Conservation (phyloP, 1,284 basidiomycete species). For the Farysia itapuensis region DNA sequence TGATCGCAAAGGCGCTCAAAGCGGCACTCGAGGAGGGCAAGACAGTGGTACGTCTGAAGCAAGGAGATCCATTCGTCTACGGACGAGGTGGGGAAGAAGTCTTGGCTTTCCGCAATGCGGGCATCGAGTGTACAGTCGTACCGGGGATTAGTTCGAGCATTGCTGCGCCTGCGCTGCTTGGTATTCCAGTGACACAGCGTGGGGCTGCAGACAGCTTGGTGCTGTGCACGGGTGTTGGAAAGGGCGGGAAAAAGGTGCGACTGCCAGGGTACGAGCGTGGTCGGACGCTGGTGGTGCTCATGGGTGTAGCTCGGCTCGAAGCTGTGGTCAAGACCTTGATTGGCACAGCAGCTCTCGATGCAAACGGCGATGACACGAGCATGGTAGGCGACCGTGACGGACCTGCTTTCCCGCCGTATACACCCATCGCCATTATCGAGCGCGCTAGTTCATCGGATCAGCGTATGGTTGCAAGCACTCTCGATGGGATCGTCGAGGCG, state of each 20-base stretch:
- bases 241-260: slow-evolving; percentile 78
- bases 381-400: slow-evolving; percentile 1
- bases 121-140: slow-evolving; percentile 78
- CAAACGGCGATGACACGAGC: not conserved
- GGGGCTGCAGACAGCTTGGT: slow-evolving; percentile 86
- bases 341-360: slow-evolving; percentile 3
- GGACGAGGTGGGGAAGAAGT: slow-evolving; percentile 93
- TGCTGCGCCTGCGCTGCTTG: slow-evolving; percentile 83
- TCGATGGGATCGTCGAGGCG: slow-evolving; percentile 72
- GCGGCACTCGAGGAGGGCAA: slow-evolving; percentile 75
- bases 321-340: slow-evolving; percentile 72
- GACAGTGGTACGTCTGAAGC: slow-evolving; percentile 88
- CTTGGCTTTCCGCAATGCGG: slow-evolving; percentile 80
- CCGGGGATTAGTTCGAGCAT: slow-evolving; percentile 87
- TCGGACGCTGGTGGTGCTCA: slow-evolving; percentile 80
- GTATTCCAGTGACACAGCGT: slow-evolving; percentile 91
- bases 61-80: slow-evolving; percentile 94
- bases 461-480: slow-evolving; percentile 76
- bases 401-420: slow-evolving; percentile 71
- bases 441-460: slow-evolving; percentile 90
- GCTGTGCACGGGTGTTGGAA: slow-evolving; percentile 89
- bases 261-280: slow-evolving; percentile 82
- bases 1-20: slow-evolving; percentile 85
- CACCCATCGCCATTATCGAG: slow-evolving; percentile 90
- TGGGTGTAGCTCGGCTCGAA: slow-evolving; percentile 86